phyloP scores from a whole-genome alignment of 768 basidiomycete species.

The Macrolepiota dolichaula region DNA sequence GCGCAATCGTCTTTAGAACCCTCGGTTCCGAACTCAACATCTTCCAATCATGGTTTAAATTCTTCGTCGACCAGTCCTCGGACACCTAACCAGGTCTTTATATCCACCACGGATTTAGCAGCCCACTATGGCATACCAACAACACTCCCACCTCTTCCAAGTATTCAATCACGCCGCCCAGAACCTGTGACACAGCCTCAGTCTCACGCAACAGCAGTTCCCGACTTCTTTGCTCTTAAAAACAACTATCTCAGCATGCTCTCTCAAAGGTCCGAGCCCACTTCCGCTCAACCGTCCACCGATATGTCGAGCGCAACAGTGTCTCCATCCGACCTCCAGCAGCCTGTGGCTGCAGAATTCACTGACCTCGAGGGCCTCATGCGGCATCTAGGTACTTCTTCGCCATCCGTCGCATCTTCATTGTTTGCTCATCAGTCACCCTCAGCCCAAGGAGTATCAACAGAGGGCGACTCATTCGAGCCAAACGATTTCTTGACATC shows the following conservation, averaged over 20 bases:
- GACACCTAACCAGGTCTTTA: slow-evolving; percentile 65
- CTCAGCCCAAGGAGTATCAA: slow-evolving; percentile 16
- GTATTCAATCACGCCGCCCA: slow-evolving; percentile 50
- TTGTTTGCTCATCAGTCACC: slow-evolving; percentile 17
- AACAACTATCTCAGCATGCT: slow-evolving; percentile 72
- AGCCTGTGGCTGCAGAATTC: slow-evolving; percentile 22
- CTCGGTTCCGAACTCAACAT: slow-evolving; percentile 48
- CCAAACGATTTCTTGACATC: slow-evolving; percentile 29
- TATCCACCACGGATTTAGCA: slow-evolving; percentile 63
- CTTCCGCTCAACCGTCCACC: slow-evolving; percentile 28
- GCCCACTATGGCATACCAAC: slow-evolving; percentile 80
- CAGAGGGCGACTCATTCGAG: slow-evolving; percentile 18
- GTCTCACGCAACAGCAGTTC: slow-evolving; percentile 26
- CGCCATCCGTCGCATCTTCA: slow-evolving; percentile 2
- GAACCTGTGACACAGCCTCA: slow-evolving; percentile 32
- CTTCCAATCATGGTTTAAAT: slow-evolving; percentile 59
- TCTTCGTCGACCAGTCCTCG: slow-evolving; percentile 51
- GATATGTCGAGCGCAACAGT: slow-evolving; percentile 23
- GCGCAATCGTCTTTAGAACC: slow-evolving; percentile 51
- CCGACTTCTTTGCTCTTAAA: slow-evolving; percentile 49
- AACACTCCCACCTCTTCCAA: slow-evolving; percentile 64
- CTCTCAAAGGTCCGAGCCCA: slow-evolving; percentile 42
- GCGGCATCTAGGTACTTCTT: slow-evolving; percentile 17
- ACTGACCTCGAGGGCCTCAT: slow-evolving; percentile 15
- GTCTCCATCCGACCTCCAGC: slow-evolving; percentile 18